Percentiles rank a stretch among this genome's conserved stretches.
These are phyloP conservation scores for Oryza nivara DNA, from an alignment of 176 grass and related monocot species.

Conservation along the genomic window DNA sequence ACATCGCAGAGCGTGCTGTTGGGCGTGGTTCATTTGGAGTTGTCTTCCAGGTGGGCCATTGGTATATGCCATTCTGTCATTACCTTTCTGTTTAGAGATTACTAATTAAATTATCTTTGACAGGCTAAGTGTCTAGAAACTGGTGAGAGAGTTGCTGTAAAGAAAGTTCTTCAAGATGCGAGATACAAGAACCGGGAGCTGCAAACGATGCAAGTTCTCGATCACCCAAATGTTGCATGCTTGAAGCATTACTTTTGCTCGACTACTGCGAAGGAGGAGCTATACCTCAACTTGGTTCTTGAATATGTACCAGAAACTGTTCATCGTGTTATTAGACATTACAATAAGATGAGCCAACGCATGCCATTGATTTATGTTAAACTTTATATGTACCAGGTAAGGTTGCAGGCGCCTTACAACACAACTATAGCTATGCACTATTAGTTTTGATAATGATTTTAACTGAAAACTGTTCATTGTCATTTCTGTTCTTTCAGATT, in stretches of 20 bases:
- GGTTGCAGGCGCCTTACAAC: not conserved
- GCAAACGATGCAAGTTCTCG: constrained; percentile 81
- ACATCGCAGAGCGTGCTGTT: constrained; percentile 81
- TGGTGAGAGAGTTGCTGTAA: constrained; percentile 76
- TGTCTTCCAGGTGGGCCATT: constrained; percentile 67
- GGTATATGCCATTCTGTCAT: not conserved
- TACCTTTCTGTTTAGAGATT: not conserved
- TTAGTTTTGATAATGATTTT: constrained; percentile 18
- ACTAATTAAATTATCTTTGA: constrained; percentile 35
- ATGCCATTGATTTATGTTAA: constrained; percentile 85
- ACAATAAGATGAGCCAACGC: constrained; percentile 74
- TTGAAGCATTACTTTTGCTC: constrained; percentile 87
- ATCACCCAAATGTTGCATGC: constrained; percentile 76
- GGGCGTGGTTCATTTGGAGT: constrained; percentile 89
- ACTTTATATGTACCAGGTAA: constrained; percentile 90
- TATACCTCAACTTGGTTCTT: constrained; percentile 88
- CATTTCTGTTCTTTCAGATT: constrained; percentile 53
- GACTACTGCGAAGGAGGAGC: constrained; percentile 70
- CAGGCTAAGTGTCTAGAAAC: constrained; percentile 85
- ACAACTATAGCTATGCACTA: not conserved
- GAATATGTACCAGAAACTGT: constrained; percentile 91
- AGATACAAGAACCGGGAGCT: constrained; percentile 88
- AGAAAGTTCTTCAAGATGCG: constrained; percentile 86
- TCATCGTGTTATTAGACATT: constrained; percentile 72
- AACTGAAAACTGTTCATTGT: not conserved